phyloP scores from a whole-genome alignment of 2,329 filamentous ascomycete species.

The Bipolaris cookei region DNA sequence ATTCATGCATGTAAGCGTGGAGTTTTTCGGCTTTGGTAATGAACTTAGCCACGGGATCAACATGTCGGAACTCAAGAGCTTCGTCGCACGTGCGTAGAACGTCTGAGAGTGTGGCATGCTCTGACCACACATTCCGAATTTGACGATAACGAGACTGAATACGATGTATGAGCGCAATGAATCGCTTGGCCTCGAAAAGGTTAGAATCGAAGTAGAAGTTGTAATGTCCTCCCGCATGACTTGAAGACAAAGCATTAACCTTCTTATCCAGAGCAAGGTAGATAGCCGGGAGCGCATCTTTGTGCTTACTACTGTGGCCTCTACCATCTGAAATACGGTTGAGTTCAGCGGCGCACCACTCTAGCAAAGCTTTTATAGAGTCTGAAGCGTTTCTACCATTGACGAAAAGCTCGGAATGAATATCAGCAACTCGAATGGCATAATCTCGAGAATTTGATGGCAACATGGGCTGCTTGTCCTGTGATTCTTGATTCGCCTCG shows the following conservation, averaged over 20 bases:
- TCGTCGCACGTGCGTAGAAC: constrained; percentile 77
- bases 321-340: constrained; percentile 36
- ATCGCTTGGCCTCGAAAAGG: constrained; percentile 73
- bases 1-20: constrained; percentile 85
- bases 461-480: constrained; percentile 30
- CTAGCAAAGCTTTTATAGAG: constrained; percentile 35
- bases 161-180: constrained; percentile 72
- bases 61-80: constrained; percentile 75
- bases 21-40: constrained; percentile 88
- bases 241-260: constrained; percentile 49
- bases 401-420: constrained; percentile 44
- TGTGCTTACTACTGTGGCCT: constrained; percentile 36
- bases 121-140: constrained; percentile 68
- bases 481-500: constrained; percentile 58
- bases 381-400: constrained; percentile 26
- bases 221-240: constrained; percentile 57
- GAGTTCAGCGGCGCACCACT: constrained; percentile 41
- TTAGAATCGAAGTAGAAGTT: constrained; percentile 92
- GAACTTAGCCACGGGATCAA: constrained; percentile 84
- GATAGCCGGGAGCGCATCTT: constrained; percentile 68
- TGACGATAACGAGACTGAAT: constrained; percentile 75
- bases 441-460: constrained; percentile 41
- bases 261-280: constrained; percentile 70
- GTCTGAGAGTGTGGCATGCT: constrained; percentile 81
- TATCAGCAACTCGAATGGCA: constrained; percentile 42